phyloP scores from a whole-genome alignment of 805 yeast species.

The Cephaloascus fragrans region DNA sequence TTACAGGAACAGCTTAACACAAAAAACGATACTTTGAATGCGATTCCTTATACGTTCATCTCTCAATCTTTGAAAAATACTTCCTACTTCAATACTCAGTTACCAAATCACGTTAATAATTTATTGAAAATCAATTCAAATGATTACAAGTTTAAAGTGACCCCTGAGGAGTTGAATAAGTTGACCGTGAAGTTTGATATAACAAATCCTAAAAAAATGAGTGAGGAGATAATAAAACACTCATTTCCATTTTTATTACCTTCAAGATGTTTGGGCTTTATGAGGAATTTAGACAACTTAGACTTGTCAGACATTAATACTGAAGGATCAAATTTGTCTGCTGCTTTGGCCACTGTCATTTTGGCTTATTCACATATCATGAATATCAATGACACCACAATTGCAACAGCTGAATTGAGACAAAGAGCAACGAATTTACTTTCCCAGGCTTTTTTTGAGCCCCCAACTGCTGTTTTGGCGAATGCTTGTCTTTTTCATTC shows the following conservation, averaged over 20 bases:
- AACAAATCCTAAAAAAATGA: background rate
- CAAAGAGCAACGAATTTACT: background rate
- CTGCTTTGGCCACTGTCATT: background rate
- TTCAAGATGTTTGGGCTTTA: background rate
- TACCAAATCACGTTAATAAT: slow-evolving; percentile 1
- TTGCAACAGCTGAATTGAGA: background rate
- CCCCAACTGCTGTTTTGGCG: slow-evolving; percentile 1
- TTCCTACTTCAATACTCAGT: slow-evolving; percentile 1
- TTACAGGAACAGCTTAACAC: slow-evolving; percentile 1
- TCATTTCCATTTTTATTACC: background rate
- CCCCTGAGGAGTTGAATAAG: background rate
- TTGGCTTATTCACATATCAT: background rate
- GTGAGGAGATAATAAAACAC: background rate
- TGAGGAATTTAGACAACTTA: background rate
- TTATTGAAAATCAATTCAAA: background rate
- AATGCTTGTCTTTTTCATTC: background rate
- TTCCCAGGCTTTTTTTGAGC: slow-evolving; percentile 1
- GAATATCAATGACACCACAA: background rate
- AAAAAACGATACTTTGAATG: background rate
- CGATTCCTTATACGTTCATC: slow-evolving; percentile 1
- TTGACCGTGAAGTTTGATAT: background rate
- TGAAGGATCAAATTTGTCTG: background rate
- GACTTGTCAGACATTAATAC: background rate
- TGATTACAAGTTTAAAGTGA: background rate
- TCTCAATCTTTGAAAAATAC: slow-evolving; percentile 2